Conservation (phyloP, 1,284 basidiomycete genomes). For the Papiliotrema laurentii region DNA sequence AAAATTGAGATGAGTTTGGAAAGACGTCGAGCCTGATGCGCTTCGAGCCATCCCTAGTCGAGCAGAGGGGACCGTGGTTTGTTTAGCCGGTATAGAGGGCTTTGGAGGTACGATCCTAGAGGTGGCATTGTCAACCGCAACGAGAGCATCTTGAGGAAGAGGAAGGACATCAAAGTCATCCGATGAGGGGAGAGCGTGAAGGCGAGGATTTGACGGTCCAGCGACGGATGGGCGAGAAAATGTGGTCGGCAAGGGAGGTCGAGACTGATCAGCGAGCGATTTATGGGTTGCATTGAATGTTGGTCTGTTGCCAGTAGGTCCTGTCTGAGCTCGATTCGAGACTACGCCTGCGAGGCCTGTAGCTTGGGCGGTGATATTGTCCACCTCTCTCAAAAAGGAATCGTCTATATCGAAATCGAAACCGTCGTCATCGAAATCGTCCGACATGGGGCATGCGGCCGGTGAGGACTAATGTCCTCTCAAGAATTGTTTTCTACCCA, state of each 20-base stretch:
- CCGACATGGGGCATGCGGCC: conserved; percentile 24
- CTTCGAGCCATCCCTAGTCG: conserved; percentile 10
- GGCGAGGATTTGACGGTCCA: background rate
- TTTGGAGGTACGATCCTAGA: background rate
- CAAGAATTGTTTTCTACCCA: too few relatives aligned
- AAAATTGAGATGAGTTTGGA: conserved; percentile 46
- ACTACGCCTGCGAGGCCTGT: background rate
- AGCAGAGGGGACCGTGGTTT: conserved; percentile 9
- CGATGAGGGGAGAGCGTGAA: conserved; percentile 6
- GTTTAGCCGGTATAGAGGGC: background rate
- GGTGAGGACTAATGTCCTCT: too few relatives aligned
- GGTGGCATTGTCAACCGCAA: conserved; percentile 14
- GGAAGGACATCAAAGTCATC: conserved; percentile 21
- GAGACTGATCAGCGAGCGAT: background rate
- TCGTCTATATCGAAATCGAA: conserved; percentile 42
- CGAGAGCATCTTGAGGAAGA: conserved; percentile 15
- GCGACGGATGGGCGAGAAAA: background rate
- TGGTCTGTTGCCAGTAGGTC: too few relatives aligned
- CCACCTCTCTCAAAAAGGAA: conserved; percentile 36
- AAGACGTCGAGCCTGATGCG: conserved; percentile 8
- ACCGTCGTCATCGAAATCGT: conserved; percentile 32
- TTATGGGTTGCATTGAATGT: too few relatives aligned
- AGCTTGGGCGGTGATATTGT: conserved; percentile 29
- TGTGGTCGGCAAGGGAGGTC: background rate
- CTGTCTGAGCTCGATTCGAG: background rate